Percentiles rank a stretch among this genome's conserved stretches.
Evolutionary conservation across 2,329 filamentous ascomycete species (phyloP).

Genomic region (Amylocarpus encephaloides): DNA sequence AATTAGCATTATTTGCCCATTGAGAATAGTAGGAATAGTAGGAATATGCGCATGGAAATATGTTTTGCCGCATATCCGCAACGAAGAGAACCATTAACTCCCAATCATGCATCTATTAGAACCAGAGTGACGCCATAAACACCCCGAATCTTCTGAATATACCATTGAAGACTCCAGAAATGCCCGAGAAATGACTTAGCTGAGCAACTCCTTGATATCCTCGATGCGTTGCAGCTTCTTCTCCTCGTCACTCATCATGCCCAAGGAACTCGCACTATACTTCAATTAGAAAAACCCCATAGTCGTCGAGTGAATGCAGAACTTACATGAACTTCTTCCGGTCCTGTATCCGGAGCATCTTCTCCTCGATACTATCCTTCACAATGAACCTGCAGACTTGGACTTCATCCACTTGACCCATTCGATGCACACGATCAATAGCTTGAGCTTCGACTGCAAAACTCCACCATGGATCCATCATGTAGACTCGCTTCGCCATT

Average conservation of each 20-base stretch:
- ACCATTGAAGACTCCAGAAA: no score
- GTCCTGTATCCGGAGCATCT: conserved; percentile 91
- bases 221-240: conserved; percentile 86
- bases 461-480: conserved; percentile 99
- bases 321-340: conserved; percentile 92
- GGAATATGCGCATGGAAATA: no score
- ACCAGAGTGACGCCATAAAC: no score
- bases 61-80: no score
- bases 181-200: conserved; percentile 6
- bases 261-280: conserved; percentile 78
- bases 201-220: conserved; percentile 83
- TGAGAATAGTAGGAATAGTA: no score
- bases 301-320: conserved; percentile 6
- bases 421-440: conserved; percentile 93
- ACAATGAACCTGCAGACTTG: conserved; percentile 84
- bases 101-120: no score
- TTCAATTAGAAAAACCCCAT: not conserved
- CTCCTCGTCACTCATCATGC: conserved; percentile 92
- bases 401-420: conserved; percentile 87
- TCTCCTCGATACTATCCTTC: conserved; percentile 84
- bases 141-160: no score
- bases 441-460: conserved; percentile 95
- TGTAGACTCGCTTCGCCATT: conserved; percentile 80
- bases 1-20: no score
- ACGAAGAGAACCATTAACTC: no score